A percentile compares a stretch with the other conserved stretches of the same genome.
Evolutionary conservation across 2,329 filamentous ascomycete genomes (phyloP).

Genomic region (Catunica adiposa): DNA sequence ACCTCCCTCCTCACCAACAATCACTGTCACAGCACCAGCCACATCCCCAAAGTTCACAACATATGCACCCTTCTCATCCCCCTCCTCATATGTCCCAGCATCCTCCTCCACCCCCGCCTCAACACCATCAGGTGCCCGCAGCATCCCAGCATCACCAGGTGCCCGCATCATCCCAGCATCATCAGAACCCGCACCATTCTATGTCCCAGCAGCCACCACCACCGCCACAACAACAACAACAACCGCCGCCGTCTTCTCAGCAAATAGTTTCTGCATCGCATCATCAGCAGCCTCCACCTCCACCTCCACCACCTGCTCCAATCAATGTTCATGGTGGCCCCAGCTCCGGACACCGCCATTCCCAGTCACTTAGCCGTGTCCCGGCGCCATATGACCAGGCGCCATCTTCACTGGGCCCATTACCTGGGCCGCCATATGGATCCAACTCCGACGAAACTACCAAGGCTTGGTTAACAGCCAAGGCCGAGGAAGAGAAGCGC

Average conservation of each 20-base stretch:
- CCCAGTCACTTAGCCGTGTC: not conserved
- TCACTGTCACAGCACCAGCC: not conserved
- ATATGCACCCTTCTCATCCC: conserved; percentile 5
- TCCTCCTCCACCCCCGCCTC: conserved; percentile 10
- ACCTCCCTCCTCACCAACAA: conserved; percentile 7
- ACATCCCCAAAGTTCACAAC: conserved; percentile 13
- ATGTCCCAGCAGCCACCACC: not conserved
- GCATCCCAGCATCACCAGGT: conserved; percentile 19
- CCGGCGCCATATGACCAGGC: not conserved
- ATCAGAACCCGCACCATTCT: conserved; percentile 18
- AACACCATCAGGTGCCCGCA: conserved; percentile 17
- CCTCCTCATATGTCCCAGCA: conserved; percentile 3
- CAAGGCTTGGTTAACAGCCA: conserved; percentile 54
- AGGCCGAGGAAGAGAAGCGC: conserved; percentile 55
- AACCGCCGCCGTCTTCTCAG: conserved; percentile 19
- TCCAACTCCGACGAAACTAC: conserved; percentile 53
- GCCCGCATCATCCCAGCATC: conserved; percentile 19
- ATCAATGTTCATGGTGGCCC: not conserved
- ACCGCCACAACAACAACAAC: conserved; percentile 18
- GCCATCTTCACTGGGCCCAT: conserved; percentile 6
- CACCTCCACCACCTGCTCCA: not conserved
- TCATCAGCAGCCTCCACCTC: conserved; percentile 1
- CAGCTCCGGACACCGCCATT: conserved; percentile 1
- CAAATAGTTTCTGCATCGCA: conserved; percentile 15
- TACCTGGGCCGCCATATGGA: conserved; percentile 45